These are phyloP conservation scores for Erythrophleum ivorense DNA, from an alignment of 331 rosid genomes.

Conservation along the genomic window DNA sequence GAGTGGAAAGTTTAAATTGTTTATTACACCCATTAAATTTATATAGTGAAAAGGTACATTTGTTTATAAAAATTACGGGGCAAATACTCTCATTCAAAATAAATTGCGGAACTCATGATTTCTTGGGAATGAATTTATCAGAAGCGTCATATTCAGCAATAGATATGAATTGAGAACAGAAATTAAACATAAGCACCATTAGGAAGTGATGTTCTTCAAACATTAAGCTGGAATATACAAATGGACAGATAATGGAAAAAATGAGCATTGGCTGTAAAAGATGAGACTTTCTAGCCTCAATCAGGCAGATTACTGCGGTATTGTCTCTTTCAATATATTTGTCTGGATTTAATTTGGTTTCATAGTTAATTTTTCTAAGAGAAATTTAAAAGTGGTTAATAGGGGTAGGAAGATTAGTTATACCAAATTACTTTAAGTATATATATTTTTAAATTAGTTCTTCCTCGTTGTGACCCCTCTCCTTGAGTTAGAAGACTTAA, in stretches of 20 bases:
- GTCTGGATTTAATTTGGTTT: slow-evolving; percentile 14
- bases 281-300: background rate
- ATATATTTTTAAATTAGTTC: background rate
- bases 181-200: background rate
- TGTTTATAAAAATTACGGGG: background rate
- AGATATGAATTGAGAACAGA: background rate
- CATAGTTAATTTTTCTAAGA: background rate
- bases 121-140: background rate
- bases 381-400: background rate
- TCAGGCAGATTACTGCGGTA: background rate
- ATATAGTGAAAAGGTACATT: background rate
- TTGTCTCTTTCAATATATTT: background rate
- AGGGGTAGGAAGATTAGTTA: background rate
- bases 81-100: background rate
- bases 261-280: background rate
- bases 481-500: background rate
- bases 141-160: background rate
- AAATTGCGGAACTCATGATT: background rate
- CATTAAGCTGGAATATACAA: background rate
- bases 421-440: background rate
- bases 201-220: background rate
- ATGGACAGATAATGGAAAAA: background rate
- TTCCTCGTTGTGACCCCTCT: background rate
- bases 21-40: background rate
- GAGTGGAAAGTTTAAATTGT: background rate